Conservation (phyloP, 164 flowering plant species). For the Sedum album region DNA sequence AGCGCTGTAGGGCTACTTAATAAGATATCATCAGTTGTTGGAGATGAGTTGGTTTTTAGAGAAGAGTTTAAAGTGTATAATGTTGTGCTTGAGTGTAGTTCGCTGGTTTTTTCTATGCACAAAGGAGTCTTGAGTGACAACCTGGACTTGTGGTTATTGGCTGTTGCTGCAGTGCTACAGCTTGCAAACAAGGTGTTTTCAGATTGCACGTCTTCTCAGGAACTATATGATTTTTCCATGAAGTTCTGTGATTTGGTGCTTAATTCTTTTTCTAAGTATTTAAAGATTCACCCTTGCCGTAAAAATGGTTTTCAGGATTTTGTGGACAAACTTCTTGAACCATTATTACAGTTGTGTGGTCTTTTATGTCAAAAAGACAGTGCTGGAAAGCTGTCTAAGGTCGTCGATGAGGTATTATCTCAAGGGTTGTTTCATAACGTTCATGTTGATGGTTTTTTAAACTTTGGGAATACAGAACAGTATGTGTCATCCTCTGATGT, state of each 20-base stretch:
- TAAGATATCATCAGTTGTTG: constrained; percentile 1
- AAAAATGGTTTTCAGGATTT: constrained; percentile 62
- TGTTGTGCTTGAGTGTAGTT: constrained; percentile 38
- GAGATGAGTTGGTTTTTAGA: constrained; percentile 14
- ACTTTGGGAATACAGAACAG: constrained; percentile 32
- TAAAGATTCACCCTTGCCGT: constrained; percentile 58
- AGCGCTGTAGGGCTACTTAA: constrained; percentile 24
- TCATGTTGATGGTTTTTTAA: constrained; percentile 73
- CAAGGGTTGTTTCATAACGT: constrained; percentile 66
- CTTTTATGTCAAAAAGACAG: constrained; percentile 18
- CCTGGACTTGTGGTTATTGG: constrained; percentile 55
- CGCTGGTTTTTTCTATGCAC: constrained; percentile 42
- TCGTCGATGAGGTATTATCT: constrained; percentile 53
- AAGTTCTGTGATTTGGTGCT: constrained; percentile 43
- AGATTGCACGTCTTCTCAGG: constrained; percentile 13
- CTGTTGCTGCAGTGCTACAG: constrained; percentile 31
- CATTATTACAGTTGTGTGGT: constrained; percentile 37
- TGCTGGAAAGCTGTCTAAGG: constrained; percentile 23
- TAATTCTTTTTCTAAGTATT: constrained; percentile 59
- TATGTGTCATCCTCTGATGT: constrained; percentile 24
- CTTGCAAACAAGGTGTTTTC: constrained; percentile 25
- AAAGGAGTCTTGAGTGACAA: constrained; percentile 52
- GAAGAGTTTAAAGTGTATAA: constrained; percentile 27
- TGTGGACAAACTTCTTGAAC: constrained; percentile 68
- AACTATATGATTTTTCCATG: constrained; percentile 19